phyloP scores from a whole-genome alignment of 2,329 filamentous ascomycete species.

The Calonectria pseudoreteaudii region DNA sequence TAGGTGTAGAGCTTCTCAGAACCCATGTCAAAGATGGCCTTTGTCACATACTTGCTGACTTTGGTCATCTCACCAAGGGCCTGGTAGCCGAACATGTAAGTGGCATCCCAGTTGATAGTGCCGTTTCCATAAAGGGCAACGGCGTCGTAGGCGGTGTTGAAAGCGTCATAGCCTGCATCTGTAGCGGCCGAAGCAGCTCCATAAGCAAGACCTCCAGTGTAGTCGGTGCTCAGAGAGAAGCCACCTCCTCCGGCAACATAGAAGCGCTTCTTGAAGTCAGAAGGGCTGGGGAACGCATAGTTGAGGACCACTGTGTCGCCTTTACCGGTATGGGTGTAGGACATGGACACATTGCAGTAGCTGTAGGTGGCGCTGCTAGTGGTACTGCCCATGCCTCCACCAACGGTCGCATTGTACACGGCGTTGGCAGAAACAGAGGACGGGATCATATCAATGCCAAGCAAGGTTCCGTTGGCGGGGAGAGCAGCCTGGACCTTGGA shows the following conservation, averaged over 20 bases:
- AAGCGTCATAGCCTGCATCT: slow-evolving; percentile 57
- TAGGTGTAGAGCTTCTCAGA: slow-evolving; percentile 59
- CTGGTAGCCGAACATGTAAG: slow-evolving; percentile 63
- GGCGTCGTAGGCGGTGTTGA: slow-evolving; percentile 50
- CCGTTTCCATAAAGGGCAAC: slow-evolving; percentile 59
- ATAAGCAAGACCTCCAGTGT: slow-evolving; percentile 55
- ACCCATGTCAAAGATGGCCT: slow-evolving; percentile 51
- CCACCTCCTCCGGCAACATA: slow-evolving; percentile 59
- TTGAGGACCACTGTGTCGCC: slow-evolving; percentile 47
- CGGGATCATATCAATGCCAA: slow-evolving; percentile 47
- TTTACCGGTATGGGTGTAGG: slow-evolving; percentile 48
- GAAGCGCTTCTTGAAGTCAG: slow-evolving; percentile 57
- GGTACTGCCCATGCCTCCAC: slow-evolving; percentile 35
- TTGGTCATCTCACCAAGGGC: slow-evolving; percentile 61
- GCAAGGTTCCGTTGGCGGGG: slow-evolving; percentile 29
- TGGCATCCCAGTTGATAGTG: slow-evolving; percentile 61
- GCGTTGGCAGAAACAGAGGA: slow-evolving; percentile 52
- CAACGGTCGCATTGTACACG: slow-evolving; percentile 27
- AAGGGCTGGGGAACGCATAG: slow-evolving; percentile 49
- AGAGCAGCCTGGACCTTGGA: slow-evolving; percentile 35
- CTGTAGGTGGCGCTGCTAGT: slow-evolving; percentile 37
- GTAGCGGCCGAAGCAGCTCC: slow-evolving; percentile 55
- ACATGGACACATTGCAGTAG: slow-evolving; percentile 52
- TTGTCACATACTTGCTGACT: slow-evolving; percentile 58
- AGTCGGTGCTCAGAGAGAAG: slow-evolving; percentile 42